Percentiles rank a stretch among this genome's conserved stretches.
Evolutionary conservation across 139 green algal species (phyloP).

Genomic region (Medakamo hakoo): DNA sequence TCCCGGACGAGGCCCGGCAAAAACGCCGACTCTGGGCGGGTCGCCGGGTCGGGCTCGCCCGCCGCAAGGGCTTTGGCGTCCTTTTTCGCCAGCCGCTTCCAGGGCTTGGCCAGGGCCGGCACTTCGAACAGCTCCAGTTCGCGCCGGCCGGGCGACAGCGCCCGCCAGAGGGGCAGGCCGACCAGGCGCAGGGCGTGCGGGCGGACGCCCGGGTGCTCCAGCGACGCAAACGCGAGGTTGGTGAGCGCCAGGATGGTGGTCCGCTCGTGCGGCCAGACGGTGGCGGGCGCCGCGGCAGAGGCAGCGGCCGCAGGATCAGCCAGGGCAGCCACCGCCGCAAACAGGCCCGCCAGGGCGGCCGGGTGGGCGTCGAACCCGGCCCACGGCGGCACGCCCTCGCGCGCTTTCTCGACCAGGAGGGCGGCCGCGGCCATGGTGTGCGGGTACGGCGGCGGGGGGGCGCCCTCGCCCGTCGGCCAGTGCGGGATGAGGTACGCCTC

Average conservation of each 20-base stretch:
- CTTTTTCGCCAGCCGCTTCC: constrained; percentile 64
- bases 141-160: constrained; percentile 48
- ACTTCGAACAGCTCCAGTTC: constrained; percentile 68
- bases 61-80: constrained; percentile 50
- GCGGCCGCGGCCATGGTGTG: constrained; percentile 77
- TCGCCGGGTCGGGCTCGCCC: constrained; percentile 2
- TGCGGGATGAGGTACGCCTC: constrained; percentile 88
- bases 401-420: constrained; percentile 93
- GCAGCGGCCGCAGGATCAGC: constrained; percentile 7
- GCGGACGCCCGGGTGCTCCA: constrained; percentile 77
- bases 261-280: too few species aligned
- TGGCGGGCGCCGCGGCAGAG: constrained; percentile 37
- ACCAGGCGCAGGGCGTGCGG: constrained; percentile 52
- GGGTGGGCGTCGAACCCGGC: constrained; percentile 36
- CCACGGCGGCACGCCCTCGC: constrained; percentile 68
- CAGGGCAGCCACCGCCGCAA: constrained; percentile 47
- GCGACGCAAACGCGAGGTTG: constrained; percentile 22
- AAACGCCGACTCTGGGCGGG: constrained; percentile 50
- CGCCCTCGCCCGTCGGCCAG: constrained; percentile 24
- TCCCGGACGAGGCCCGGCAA: constrained; percentile 52
- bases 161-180: constrained; percentile 67
- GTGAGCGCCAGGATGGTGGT: not conserved
- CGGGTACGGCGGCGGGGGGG: constrained; percentile 18
- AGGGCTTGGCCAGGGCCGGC: constrained; percentile 61
- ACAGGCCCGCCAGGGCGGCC: constrained; percentile 56